Evolutionary conservation across 208 protist genomes (phyloP), one percentile per base, ranked within the genome.

Genomic region (Crithidia mellificae): DNA sequence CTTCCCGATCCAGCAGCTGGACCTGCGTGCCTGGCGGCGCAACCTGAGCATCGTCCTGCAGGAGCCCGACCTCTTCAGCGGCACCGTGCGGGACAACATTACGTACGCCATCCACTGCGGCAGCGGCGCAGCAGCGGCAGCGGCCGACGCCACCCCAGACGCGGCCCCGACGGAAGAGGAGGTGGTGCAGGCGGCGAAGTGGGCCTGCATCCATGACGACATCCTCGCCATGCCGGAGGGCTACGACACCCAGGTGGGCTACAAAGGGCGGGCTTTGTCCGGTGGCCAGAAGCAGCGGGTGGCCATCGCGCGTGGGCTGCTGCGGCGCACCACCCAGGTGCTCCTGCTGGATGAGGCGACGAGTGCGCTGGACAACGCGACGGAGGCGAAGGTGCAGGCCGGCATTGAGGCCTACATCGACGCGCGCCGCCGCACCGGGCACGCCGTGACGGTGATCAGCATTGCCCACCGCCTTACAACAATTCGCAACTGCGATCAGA

Each of bases 11-110:
- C 70, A 64, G 41, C 68, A 68, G 46, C n/a, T 86, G 17, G 72
- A 65, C 3, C 63, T 83, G 22, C 41, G 55, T 15, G 82, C 72
- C 50, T 77, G 77, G 74, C 81, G 81, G 58, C 72, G 80, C 22
- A 76, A 84, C 15, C 81, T 99, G 15, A 78, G 91, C n/a, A 98
- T 99, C 44, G 99, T 99, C 59, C 98, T 98, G 29, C 98, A 99
- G 80, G 96, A 98, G 77, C 96, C 97, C 17, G 75, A 98, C n/a
- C 74, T 99, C 36, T 98, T 99, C 77, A 77, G 78, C 24, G 96
- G 93, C 59, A 94, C 95, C 30, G 74, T 99, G 12, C 69, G 96
- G 43, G 64, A 72, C 17, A 96, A 94, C 67, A 74, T 96, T 41
- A 70, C 56, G 36, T 80, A 93, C 74, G 83, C 75, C 0, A 55